Conservation (phyloP, 2,329 filamentous ascomycete genomes). For the Diaporthe citri region DNA sequence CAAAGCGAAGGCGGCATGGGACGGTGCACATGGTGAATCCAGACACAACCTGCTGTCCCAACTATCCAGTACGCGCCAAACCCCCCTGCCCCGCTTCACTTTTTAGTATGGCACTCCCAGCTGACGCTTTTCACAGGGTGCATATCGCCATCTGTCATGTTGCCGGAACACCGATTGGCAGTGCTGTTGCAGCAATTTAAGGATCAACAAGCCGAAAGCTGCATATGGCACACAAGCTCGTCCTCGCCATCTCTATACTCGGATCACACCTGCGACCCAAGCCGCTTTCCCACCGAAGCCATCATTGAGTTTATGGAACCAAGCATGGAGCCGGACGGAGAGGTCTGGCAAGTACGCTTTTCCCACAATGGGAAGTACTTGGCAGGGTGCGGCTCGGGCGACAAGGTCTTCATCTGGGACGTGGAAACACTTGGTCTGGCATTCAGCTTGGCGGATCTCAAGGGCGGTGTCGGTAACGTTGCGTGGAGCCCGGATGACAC, state of each 20-base stretch:
- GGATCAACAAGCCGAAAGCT: conserved; percentile 83
- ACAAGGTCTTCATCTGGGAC: conserved; percentile 85
- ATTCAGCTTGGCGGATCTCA: conserved; percentile 74
- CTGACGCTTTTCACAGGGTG: conserved; percentile 68
- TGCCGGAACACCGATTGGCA: conserved; percentile 90
- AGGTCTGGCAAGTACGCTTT: conserved; percentile 93
- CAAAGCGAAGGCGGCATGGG: conserved; percentile 83
- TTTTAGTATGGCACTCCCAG: background rate
- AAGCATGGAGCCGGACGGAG: conserved; percentile 65
- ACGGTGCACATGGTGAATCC: conserved; percentile 82
- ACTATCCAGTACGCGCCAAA: conserved; percentile 76
- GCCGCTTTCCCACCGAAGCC: conserved; percentile 81
- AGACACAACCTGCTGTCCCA: conserved; percentile 82
- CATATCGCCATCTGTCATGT: conserved; percentile 96
- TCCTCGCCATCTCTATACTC: conserved; percentile 86
- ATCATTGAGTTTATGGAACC: conserved; percentile 79
- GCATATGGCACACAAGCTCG: conserved; percentile 88
- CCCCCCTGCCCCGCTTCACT: background rate
- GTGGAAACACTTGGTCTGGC: conserved; percentile 76
- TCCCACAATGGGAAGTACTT: conserved; percentile 87
- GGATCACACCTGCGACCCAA: conserved; percentile 86
- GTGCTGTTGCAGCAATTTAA: conserved; percentile 87
- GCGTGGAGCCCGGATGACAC: conserved; percentile 94
- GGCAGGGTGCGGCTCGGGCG: conserved; percentile 84
- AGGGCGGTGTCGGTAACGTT: conserved; percentile 80